These are phyloP conservation scores for Xylariaceae sp. DNA, from an alignment of 2,329 filamentous ascomycete species.

Conservation along the genomic window DNA sequence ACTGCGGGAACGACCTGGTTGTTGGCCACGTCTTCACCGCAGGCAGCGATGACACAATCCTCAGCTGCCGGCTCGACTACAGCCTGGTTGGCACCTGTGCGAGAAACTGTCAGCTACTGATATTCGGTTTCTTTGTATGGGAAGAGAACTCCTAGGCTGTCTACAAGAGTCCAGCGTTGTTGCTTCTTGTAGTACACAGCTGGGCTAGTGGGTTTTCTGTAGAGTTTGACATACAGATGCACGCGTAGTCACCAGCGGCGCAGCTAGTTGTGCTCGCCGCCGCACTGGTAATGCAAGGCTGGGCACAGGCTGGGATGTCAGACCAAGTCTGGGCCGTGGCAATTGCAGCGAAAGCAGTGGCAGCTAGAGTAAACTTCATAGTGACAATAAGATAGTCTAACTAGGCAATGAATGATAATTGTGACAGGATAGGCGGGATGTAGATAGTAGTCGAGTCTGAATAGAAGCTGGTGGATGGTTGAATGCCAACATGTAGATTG, in stretches of 20 bases:
- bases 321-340: slow-evolving; percentile 22
- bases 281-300: slow-evolving; percentile 17
- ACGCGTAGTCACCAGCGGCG: slow-evolving; percentile 7
- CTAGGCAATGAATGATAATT: background rate
- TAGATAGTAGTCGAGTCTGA: too few species aligned
- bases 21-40: slow-evolving; percentile 4
- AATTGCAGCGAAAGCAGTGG: slow-evolving; percentile 1
- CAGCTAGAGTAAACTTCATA: slow-evolving; percentile 21
- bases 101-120: background rate
- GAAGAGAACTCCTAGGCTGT: too few species aligned
- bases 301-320: slow-evolving; percentile 23
- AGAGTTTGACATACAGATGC: slow-evolving; percentile 17
- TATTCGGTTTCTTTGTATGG: background rate
- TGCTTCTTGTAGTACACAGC: too few species aligned
- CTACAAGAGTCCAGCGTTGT: too few species aligned
- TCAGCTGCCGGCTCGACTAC: background rate
- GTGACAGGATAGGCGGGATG: too few species aligned
- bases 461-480: background rate
- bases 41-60: slow-evolving; percentile 18
- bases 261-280: slow-evolving; percentile 8
- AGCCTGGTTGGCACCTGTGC: slow-evolving; percentile 7
- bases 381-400: background rate
- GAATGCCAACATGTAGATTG: slow-evolving; percentile 10
- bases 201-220: background rate
- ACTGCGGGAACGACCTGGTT: slow-evolving; percentile 20